Evolutionary conservation across 192 early-diverging fungal species (phyloP).

Genomic region (Coemansia sp.): DNA sequence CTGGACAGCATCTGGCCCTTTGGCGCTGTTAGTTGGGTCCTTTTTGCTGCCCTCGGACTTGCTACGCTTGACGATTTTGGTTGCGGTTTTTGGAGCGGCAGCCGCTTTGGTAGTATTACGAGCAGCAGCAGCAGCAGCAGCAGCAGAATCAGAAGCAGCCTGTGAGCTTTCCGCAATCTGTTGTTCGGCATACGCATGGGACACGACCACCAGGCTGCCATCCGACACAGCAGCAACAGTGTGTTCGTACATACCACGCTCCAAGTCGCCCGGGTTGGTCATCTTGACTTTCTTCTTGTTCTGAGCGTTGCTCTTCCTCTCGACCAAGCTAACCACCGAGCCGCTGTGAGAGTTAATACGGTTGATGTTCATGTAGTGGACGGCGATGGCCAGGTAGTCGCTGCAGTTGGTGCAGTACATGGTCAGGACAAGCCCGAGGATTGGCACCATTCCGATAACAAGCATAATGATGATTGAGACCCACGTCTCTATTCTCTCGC

Average conservation of each 20-base stretch:
- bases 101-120: background rate
- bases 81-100: background rate
- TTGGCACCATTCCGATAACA: conserved; percentile 45
- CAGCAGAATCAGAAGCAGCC: too few species aligned
- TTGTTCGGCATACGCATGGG: background rate
- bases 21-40: too few species aligned
- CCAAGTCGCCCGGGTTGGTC: background rate
- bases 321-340: background rate
- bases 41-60: background rate
- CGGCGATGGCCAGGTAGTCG: conserved; percentile 34
- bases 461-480: conserved; percentile 29
- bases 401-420: conserved; percentile 37
- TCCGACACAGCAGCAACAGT: background rate
- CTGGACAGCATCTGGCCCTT: background rate
- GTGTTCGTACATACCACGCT: background rate
- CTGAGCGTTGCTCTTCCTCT: background rate
- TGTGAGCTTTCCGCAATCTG: background rate
- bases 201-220: conserved; percentile 6
- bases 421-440: conserved; percentile 31
- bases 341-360: background rate
- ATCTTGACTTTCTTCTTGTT: background rate
- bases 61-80: background rate
- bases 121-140: background rate
- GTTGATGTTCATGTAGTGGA: background rate
- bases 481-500: conserved; percentile 33